Conservation (phyloP, 2,329 filamentous ascomycete genomes). For the Colletotrichum simmondsii region DNA sequence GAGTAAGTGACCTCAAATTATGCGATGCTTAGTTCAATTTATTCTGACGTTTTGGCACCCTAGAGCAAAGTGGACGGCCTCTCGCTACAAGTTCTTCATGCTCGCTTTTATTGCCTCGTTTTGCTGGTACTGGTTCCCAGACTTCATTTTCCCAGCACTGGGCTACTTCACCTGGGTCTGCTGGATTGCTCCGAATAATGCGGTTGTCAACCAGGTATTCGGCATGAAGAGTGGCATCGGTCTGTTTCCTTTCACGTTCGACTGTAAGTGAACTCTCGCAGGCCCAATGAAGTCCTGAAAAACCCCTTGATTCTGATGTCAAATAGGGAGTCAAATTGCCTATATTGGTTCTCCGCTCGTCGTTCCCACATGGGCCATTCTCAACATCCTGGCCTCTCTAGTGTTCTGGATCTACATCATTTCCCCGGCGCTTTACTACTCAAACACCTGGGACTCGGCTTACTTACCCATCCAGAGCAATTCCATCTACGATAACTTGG, state of each 20-base stretch:
- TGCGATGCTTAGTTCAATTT: not conserved
- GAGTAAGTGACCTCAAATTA: not conserved
- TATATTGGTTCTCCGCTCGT: slow-evolving; percentile 55
- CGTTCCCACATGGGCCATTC: slow-evolving; percentile 55
- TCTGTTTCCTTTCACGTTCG: slow-evolving; percentile 70
- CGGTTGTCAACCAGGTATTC: slow-evolving; percentile 70
- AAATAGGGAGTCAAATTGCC: slow-evolving; percentile 41
- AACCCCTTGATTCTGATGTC: not conserved
- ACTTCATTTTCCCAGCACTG: slow-evolving; percentile 56
- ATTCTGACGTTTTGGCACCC: not conserved
- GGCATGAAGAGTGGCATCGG: slow-evolving; percentile 68
- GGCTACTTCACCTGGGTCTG: slow-evolving; percentile 66
- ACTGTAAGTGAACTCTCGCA: slow-evolving; percentile 43
- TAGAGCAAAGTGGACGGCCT: slow-evolving; percentile 45
- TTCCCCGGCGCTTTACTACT: slow-evolving; percentile 56
- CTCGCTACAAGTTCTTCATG: slow-evolving; percentile 46
- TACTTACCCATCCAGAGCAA: slow-evolving; percentile 64
- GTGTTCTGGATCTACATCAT: slow-evolving; percentile 60
- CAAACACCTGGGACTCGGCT: slow-evolving; percentile 60
- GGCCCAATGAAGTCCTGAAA: not conserved
- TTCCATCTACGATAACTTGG: slow-evolving; percentile 65
- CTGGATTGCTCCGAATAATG: slow-evolving; percentile 68
- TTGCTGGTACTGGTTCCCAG: slow-evolving; percentile 62
- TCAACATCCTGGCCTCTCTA: slow-evolving; percentile 58
- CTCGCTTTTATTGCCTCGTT: slow-evolving; percentile 48